Percentiles rank a stretch among this genome's conserved stretches.
These are phyloP conservation scores for Verticillium dahliae DNA, from an alignment of 2,329 filamentous ascomycete species.

Conservation along the genomic window DNA sequence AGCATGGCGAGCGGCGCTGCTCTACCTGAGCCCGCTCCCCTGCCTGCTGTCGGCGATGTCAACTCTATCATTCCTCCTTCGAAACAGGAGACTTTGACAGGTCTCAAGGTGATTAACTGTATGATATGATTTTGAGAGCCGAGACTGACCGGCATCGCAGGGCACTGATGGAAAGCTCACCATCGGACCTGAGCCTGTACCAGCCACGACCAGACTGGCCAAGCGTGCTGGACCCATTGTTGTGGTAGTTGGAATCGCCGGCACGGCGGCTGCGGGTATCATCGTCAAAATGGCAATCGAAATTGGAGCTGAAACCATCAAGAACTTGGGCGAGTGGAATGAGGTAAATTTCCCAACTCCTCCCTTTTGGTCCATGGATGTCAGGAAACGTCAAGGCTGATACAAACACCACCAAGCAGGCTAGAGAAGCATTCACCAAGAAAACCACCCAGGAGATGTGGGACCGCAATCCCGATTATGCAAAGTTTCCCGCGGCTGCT, in stretches of 20 bases:
- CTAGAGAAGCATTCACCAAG: constrained; percentile 13
- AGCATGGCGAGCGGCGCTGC: not conserved
- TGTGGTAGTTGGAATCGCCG: not conserved
- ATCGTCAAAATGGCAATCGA: not conserved
- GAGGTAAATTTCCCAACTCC: not conserved
- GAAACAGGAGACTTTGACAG: not conserved
- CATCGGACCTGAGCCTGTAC: not conserved
- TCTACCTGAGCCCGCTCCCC: not conserved
- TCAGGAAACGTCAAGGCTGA: not conserved
- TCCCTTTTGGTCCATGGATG: not conserved
- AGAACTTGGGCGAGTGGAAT: not conserved
- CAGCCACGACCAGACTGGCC: not conserved
- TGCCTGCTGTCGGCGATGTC: not conserved
- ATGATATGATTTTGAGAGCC: not conserved
- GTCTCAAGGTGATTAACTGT: not conserved
- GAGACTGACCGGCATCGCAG: not conserved
- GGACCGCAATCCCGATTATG: constrained; percentile 10
- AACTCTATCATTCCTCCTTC: not conserved
- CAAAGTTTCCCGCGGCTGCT: constrained; percentile 7
- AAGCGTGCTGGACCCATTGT: not conserved
- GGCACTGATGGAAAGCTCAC: not conserved
- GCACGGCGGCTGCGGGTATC: not conserved
- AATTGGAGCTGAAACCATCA: not conserved
- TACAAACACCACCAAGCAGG: not conserved
- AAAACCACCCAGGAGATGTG: constrained; percentile 11